These are phyloP conservation scores for Pseudoperonospora humuli DNA, from an alignment of 352 stramenopile species.

Conservation along the genomic window DNA sequence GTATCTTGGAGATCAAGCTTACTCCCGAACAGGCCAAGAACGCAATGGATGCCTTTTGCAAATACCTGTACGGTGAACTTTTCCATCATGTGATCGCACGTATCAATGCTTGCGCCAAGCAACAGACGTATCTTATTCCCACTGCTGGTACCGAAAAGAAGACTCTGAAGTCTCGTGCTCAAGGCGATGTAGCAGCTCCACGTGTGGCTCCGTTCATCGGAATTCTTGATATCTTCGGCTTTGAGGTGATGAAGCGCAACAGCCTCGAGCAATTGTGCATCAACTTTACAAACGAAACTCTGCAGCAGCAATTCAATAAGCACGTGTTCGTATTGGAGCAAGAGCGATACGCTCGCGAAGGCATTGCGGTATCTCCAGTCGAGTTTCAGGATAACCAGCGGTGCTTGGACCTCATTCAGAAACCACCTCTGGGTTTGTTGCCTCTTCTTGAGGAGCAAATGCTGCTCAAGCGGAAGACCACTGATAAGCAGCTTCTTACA, in stretches of 20 bases:
- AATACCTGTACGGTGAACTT: too few species aligned
- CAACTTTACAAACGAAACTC: slow-evolving; percentile 85
- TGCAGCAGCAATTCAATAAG: slow-evolving; percentile 86
- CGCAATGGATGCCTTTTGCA: too few species aligned
- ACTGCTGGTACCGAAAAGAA: slow-evolving; percentile 10
- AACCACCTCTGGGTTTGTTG: too few species aligned
- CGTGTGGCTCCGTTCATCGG: slow-evolving; percentile 67
- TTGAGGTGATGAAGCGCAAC: slow-evolving; percentile 82
- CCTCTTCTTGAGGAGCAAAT: too few species aligned
- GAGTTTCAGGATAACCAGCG: slow-evolving; percentile 74
- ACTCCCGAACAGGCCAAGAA: too few species aligned
- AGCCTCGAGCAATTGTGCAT: slow-evolving; percentile 89
- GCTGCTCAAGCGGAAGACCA: too few species aligned
- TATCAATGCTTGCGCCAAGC: too few species aligned
- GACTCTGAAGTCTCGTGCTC: too few species aligned
- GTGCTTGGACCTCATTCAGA: slow-evolving; percentile 77
- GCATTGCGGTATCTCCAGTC: slow-evolving; percentile 65
- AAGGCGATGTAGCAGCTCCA: too few species aligned
- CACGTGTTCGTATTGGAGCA: slow-evolving; percentile 91
- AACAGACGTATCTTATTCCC: too few species aligned
- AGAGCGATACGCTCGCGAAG: slow-evolving; percentile 63
- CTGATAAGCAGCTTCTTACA: slow-evolving; percentile 51
- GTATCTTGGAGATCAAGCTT: too few species aligned
- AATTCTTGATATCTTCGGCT: slow-evolving; percentile 85
- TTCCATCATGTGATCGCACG: too few species aligned